phyloP scores from a whole-genome alignment of 495 filamentous ascomycete genomes.

The Aspergillus carlsbadensis region DNA sequence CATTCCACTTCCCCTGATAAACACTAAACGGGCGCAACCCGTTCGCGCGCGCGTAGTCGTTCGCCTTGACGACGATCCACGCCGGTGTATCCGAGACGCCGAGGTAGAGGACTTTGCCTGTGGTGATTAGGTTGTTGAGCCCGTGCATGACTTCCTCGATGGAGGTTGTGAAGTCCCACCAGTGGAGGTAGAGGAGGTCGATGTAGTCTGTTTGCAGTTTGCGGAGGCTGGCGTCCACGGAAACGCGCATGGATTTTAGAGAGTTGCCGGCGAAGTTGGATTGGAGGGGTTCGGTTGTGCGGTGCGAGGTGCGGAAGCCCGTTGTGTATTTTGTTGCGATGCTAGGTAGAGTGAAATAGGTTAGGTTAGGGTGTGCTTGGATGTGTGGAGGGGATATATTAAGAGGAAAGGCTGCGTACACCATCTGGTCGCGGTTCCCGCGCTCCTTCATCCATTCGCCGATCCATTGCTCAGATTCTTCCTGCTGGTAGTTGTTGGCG shows the following conservation, averaged over 20 bases:
- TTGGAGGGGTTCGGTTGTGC: neutral
- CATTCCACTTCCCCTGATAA: constrained; percentile 54
- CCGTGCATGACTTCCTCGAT: constrained; percentile 46
- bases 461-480: constrained; percentile 49
- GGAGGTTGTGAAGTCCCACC: constrained; percentile 46
- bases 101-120: constrained; percentile 49
- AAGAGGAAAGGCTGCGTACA: constrained; percentile 24
- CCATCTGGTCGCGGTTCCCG: constrained; percentile 59
- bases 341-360: neutral
- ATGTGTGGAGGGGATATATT: too few relatives aligned
- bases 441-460: constrained; percentile 56
- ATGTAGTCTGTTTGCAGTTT: constrained; percentile 69
- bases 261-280: constrained; percentile 60
- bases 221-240: constrained; percentile 52
- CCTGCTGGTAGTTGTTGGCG: constrained; percentile 54
- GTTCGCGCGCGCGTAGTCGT: constrained; percentile 34
- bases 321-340: constrained; percentile 71
- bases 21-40: neutral
- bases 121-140: constrained; percentile 35
- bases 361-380: too few relatives aligned
- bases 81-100: constrained; percentile 44
- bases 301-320: constrained; percentile 20
- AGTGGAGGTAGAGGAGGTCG: constrained; percentile 47
- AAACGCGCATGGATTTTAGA: constrained; percentile 54
- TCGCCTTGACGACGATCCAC: constrained; percentile 39